phyloP scores from a whole-genome alignment of 1,284 basidiomycete genomes.

The Anthracocystis panici-leucophaei region DNA sequence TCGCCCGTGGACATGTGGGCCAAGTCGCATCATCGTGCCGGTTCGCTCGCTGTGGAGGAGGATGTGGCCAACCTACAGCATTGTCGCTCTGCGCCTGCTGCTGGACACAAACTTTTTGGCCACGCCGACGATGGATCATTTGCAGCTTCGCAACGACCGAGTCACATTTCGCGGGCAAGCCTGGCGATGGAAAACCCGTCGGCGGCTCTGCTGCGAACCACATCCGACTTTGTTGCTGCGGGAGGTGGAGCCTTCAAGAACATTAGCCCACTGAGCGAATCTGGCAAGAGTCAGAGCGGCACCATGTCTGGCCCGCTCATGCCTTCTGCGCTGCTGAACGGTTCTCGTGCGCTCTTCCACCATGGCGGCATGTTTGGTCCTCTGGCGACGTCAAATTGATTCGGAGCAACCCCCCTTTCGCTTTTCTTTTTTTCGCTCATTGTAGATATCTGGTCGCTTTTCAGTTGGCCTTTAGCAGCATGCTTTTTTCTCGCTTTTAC shows the following conservation, averaged over 20 bases:
- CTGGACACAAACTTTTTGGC: slow-evolving; percentile 12
- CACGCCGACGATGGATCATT: background rate
- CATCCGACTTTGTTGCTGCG: slow-evolving; percentile 22
- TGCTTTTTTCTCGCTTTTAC: background rate
- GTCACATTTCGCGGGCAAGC: slow-evolving; percentile 31
- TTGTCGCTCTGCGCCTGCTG: slow-evolving; percentile 56
- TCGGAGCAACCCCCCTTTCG: background rate
- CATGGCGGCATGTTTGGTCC: slow-evolving; percentile 44
- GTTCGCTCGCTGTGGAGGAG: slow-evolving; percentile 27
- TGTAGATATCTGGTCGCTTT: slow-evolving; percentile 7
- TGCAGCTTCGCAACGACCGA: slow-evolving; percentile 11
- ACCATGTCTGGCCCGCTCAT: slow-evolving; percentile 45
- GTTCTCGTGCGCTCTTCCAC: slow-evolving; percentile 37
- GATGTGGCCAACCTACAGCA: slow-evolving; percentile 35
- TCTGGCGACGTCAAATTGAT: slow-evolving; percentile 38
- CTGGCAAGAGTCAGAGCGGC: slow-evolving; percentile 39
- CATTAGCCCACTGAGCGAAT: slow-evolving; percentile 34
- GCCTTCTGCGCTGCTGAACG: slow-evolving; percentile 45
- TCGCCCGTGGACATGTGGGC: slow-evolving; percentile 38
- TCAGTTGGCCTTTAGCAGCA: background rate
- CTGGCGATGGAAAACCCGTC: slow-evolving; percentile 34
- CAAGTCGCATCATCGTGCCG: slow-evolving; percentile 31
- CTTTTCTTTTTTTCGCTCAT: background rate
- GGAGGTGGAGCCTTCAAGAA: slow-evolving; percentile 27
- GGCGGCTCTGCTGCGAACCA: slow-evolving; percentile 29